Evolutionary conservation across 805 yeast species (phyloP), one percentile per base, ranked within the genome.

Genomic region (Hanseniaspora lindneri): DNA sequence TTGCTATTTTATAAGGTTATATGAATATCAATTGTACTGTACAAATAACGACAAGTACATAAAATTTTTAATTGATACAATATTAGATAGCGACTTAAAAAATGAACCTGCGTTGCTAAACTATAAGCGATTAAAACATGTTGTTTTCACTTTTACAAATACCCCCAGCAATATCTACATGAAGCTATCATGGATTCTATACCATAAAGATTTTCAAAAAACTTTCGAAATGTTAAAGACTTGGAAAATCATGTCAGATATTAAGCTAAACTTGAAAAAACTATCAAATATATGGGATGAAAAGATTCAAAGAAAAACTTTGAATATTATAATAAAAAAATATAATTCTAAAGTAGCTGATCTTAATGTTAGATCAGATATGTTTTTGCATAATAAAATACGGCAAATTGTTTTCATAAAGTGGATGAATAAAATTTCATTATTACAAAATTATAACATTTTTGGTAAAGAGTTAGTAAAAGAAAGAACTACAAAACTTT

Each of bases 161-260:
- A 33, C 23, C 4, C 49, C 49, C 16, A 30, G 32, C 6, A 46
- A 46, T 10, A 46, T 46, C 13, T 46, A 46, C 33, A 46, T 46
- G 49, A 46, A 29, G 20, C n/a, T 46, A 13, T 19, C 49, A 5
- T 39, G 41, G 19, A 14, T 23, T 16, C 9, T 46, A 13, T 32
- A 28, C 19, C 24, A 37, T 2, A 46, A 44, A 32, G 28, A 27
- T 13, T 4, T n/a, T 5, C 9, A 37, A 24, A 11, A 6, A 37
- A 24, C 5, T 3, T 4, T 7, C 4, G 21, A 25, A 23, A 23
- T 24, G 5, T 16, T 24, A 7, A 13, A 37, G 13, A 23, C 14
- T 8, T 24, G 28, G 30, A 37, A 24, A n/a, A 23, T 3, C 25
- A 3, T 20, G 9, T 37, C 20, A 11, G 13, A 20, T 4, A 25